phyloP scores from a whole-genome alignment of 148 eudicot species.

The Heliamphora exappendiculata region DNA sequence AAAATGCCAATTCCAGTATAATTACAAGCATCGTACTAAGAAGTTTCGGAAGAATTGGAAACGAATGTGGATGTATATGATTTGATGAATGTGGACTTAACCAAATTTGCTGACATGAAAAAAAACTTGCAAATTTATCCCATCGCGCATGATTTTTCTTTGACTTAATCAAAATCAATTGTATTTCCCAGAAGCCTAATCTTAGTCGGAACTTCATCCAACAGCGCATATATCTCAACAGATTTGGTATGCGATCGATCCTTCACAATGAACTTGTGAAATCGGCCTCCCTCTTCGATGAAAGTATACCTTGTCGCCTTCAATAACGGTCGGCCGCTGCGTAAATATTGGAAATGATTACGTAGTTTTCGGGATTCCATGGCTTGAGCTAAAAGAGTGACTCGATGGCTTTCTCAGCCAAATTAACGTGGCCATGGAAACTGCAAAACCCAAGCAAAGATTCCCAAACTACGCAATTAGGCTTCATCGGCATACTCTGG shows the following conservation, averaged over 20 bases:
- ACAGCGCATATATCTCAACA: conserved; percentile 36
- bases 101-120: background rate
- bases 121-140: background rate
- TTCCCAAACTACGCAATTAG: conserved; percentile 57
- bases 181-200: conserved; percentile 25
- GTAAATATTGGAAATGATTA: conserved; percentile 62
- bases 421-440: conserved; percentile 35
- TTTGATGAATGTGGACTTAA: background rate
- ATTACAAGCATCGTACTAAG: background rate
- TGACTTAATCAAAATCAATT: conserved; percentile 16
- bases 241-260: conserved; percentile 64
- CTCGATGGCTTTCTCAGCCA: conserved; percentile 56
- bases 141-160: conserved; percentile 7
- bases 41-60: background rate
- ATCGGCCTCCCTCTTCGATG: conserved; percentile 56
- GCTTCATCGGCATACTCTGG: conserved; percentile 36
- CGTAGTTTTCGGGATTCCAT: conserved; percentile 62
- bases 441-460: conserved; percentile 55
- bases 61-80: no score
- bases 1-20: background rate
- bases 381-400: conserved; percentile 49
- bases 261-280: conserved; percentile 67
- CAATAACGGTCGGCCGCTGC: conserved; percentile 30
- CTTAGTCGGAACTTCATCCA: conserved; percentile 34
- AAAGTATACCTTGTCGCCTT: conserved; percentile 72